Conservation (phyloP, 2,329 filamentous ascomycete species). For the Fusarium setosum region DNA sequence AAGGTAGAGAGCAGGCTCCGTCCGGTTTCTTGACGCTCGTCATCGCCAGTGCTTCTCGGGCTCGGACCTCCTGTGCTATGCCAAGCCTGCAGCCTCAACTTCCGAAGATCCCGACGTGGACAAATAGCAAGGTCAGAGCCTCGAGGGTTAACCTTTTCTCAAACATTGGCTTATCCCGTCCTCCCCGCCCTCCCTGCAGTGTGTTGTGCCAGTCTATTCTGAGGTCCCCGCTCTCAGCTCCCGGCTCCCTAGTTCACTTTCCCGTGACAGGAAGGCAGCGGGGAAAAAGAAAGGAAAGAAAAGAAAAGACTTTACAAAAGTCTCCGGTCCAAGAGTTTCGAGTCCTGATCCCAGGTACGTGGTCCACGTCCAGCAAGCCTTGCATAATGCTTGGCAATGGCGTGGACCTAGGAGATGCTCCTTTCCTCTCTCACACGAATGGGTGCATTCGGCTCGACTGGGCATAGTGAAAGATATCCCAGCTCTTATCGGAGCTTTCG, state of each 20-base stretch:
- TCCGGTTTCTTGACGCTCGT: not conserved
- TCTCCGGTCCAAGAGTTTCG: not conserved
- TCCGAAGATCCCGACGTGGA: conserved; percentile 6
- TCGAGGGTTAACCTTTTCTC: conserved; percentile 12
- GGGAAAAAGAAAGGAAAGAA: conserved; percentile 1
- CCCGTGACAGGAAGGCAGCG: conserved; percentile 20
- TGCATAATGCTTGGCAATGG: not conserved
- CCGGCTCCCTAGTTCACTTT: conserved; percentile 8
- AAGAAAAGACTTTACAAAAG: not conserved
- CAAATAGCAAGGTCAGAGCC: conserved; percentile 13
- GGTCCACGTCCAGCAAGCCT: conserved; percentile 10
- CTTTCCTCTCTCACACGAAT: conserved; percentile 2
- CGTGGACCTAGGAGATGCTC: not conserved
- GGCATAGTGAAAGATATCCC: not conserved
- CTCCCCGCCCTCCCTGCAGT: conserved; percentile 35
- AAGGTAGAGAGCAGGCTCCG: too few species aligned
- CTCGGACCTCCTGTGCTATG: conserved; percentile 4
- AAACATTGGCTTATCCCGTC: conserved; percentile 17
- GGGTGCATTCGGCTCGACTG: not conserved
- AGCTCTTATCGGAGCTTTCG: conserved; percentile 22
- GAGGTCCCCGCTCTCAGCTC: conserved; percentile 26
- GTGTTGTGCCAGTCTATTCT: conserved; percentile 6
- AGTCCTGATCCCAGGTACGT: conserved; percentile 24
- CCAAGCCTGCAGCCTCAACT: conserved; percentile 17
- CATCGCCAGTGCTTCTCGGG: not conserved